Base-by-base conservation (phyloP, 2,329 filamentous ascomycete species). In the Exserohilum rostratum region DNA sequence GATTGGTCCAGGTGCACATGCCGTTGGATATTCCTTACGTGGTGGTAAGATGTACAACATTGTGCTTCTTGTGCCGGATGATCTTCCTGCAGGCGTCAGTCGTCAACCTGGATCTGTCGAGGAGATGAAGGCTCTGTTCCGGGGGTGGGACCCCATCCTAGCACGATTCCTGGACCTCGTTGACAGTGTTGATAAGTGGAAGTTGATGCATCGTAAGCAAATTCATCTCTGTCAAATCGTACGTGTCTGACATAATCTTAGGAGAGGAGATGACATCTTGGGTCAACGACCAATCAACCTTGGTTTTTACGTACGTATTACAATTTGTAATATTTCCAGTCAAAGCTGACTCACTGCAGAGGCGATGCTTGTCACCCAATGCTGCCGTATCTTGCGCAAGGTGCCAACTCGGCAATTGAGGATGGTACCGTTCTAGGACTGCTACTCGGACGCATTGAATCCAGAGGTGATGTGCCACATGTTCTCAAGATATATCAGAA, bases 331-430 rank as follows among this genome's bases (percentile, higher is more conserved):
- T 22, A 3, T 22, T 6, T 22, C 12, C 9, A 9, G 20, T 18
- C 10, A 5, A n/a, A 2, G 22, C 25, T 29, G 6, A 34, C 56
- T n/a, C 76, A 75, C 15, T 77, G 73, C 37, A 27, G 55, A 34
- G 65, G 65, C n/a, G 65, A 68, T 38, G 47, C 64, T 3, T 65
- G 58, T 30, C 65, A 68, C 33, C 64, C 65, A 0, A 68, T 67
- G 65, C 59, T 68, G 6, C 65, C 65, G 5, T 68, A 68, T 35
- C 60, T 68, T 17, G 65, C 65, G 0, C 65, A 68, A 49, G 65
- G 87, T 0, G 87, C 87, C 13, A 88, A 88, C 66, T 85, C 82
- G 0, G 83, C 83, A 0, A 76, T 90, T 1, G 87, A 90, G 65
- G 87, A 90, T 50, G 87, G 86, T 0, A 85, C 86, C 0, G 85